Base-by-base conservation (phyloP, 208 protist genomes). In the Naegleria gruberi region DNA sequence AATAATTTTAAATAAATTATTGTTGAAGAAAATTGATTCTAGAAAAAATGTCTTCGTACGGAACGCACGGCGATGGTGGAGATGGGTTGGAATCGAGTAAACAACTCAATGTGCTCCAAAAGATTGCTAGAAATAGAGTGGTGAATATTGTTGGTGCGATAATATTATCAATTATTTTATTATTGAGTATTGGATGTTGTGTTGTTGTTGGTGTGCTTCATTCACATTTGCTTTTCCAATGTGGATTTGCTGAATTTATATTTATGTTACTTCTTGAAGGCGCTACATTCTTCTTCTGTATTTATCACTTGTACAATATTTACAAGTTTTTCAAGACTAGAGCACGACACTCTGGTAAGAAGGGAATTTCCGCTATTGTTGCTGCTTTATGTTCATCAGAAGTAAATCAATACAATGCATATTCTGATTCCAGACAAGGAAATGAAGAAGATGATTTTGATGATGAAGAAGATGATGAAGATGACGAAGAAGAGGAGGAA, bases 161-260 rank as follows among this genome's bases (percentile, higher is more conserved):
- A 30, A 15, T 87, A 40, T 55, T 55, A 17, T 40, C 12, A 40
- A 40, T 87, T 15, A 40, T 87, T 55, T 12, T 87, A 55, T 19
- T 26, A 41, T 30, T 30, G 8, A 55, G n/a, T 55, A 55, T 87
- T 55, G 43, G 43, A 12, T 87, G 83, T 55, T 30, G 19, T 23
- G 37, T 41, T 55, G 41, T 87, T 41, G 44, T 87, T 46, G 41
- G 23, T 41, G 83, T 87, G 7, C 42, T 87, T 12, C 83, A 87
- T 34, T 55, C 19, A 41, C 83, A 87, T 15, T 55, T 87, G 19
- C 12, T 87, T 10, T 55, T 87, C 26, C 43, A 55, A n/a, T 87
- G 83, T 87, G 83, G 83, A 10, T 87, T 42, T 41, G 83, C 83
- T 19, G 83, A 87, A 51, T 87, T 87, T 55, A 87, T 87, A 30